phyloP scores from a whole-genome alignment of 345 rosid genomes.

The Pistacia atlantica region DNA sequence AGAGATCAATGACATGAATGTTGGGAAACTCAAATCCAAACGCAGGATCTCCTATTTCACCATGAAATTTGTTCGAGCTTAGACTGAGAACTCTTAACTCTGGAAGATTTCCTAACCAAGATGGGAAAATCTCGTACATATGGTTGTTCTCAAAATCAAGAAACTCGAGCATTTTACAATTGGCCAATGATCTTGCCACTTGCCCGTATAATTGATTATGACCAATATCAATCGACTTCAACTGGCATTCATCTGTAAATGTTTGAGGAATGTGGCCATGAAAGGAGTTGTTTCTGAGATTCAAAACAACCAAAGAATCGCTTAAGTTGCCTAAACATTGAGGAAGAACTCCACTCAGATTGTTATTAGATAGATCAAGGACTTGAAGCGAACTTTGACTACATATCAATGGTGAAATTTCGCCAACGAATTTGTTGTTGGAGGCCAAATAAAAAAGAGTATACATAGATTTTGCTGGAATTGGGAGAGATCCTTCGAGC shows the following conservation, averaged over 20 bases:
- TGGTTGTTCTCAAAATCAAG: too few relatives aligned
- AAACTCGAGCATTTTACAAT: neutral
- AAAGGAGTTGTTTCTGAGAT: neutral
- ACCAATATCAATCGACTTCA: too few relatives aligned
- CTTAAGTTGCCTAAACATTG: neutral
- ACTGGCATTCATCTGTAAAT: too few relatives aligned
- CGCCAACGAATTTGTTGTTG: neutral
- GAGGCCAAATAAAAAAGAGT: neutral
- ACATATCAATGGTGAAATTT: neutral
- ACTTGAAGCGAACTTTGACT: neutral
- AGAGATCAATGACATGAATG: conserved; percentile 21
- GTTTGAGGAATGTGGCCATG: neutral
- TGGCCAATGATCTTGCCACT: neutral
- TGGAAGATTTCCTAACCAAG: conserved; percentile 21
- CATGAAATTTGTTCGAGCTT: conserved; percentile 8
- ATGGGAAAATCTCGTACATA: conserved; percentile 16
- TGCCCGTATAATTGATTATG: neutral
- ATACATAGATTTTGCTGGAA: neutral
- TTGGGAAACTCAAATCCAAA: neutral
- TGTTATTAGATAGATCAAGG: conserved; percentile 10
- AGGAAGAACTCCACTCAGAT: conserved; percentile 1
- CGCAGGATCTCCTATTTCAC: neutral
- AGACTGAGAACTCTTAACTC: conserved; percentile 8
- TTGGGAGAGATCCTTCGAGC: conserved; percentile 1
- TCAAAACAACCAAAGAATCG: neutral